These are phyloP conservation scores for Kwoniella pini DNA, from an alignment of 768 basidiomycete species.

Conservation along the genomic window DNA sequence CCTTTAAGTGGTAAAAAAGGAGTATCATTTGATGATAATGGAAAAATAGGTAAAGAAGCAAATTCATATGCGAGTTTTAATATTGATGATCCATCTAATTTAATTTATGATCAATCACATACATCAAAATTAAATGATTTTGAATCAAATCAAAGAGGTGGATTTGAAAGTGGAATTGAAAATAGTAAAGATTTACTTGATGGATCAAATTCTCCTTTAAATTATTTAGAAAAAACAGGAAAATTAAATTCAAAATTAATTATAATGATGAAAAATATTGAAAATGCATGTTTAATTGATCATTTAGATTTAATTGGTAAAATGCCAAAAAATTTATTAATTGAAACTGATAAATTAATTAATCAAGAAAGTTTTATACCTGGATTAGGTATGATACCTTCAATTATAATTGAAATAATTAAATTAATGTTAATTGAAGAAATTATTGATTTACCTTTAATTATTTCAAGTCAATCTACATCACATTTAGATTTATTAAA, in stretches of 20 bases:
- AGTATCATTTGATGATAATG: slow-evolving; percentile 7
- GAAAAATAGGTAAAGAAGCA: slow-evolving; percentile 10
- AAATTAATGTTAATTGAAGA: slow-evolving; percentile 3
- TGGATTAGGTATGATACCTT: slow-evolving; percentile 3
- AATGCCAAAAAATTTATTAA: neutral
- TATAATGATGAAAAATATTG: neutral
- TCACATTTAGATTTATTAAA: neutral
- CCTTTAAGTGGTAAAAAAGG: slow-evolving; percentile 9
- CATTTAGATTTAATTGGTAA: neutral
- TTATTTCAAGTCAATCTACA: neutral
- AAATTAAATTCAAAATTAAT: slow-evolving; percentile 5
- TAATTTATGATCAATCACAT: slow-evolving; percentile 2
- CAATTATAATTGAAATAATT: neutral
- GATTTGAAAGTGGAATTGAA: neutral
- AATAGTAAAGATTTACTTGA: slow-evolving; percentile 2
- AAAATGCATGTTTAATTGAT: slow-evolving; percentile 6
- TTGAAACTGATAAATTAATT: neutral
- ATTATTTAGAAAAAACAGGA: neutral
- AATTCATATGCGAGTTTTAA: neutral
- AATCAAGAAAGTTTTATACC: slow-evolving; percentile 2
- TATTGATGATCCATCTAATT: neutral
- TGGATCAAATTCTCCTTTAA: slow-evolving; percentile 8
- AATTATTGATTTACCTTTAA: slow-evolving; percentile 1
- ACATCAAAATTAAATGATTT: neutral
- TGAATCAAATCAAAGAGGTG: neutral